These are phyloP conservation scores for Stellera chamaejasme DNA, from an alignment of 345 rosid genomes.

Conservation along the genomic window DNA sequence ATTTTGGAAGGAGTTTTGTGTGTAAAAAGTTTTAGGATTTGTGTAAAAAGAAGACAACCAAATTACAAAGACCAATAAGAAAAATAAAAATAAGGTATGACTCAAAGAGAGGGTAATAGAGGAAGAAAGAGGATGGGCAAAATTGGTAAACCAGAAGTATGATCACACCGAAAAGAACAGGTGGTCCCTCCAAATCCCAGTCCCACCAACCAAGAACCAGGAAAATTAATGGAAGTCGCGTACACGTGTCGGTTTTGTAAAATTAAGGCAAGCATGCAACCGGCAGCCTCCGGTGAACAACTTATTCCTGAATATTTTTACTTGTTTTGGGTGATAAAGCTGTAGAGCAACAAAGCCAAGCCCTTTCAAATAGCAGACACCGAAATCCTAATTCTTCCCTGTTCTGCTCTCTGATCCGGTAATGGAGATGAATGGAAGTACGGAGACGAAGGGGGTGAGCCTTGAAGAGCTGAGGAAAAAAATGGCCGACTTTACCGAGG, in stretches of 20 bases:
- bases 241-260: neutral
- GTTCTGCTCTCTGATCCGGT: neutral
- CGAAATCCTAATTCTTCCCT: neutral
- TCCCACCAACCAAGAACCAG: neutral
- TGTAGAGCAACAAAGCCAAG: neutral
- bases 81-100: too few species aligned
- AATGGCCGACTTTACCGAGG: constrained; percentile 39
- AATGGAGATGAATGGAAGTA: constrained; percentile 1
- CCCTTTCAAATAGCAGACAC: neutral
- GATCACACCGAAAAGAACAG: neutral
- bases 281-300: neutral
- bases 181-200: constrained; percentile 1
- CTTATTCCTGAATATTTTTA: neutral
- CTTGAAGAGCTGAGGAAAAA: constrained; percentile 27
- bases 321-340: neutral
- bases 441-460: constrained; percentile 20
- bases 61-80: too few species aligned
- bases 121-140: too few species aligned
- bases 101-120: too few species aligned
- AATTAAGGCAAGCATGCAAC: neutral
- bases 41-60: too few species aligned
- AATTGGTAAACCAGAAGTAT: too few species aligned
- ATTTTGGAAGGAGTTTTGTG: too few species aligned
- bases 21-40: too few species aligned
- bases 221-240: neutral